phyloP scores from a whole-genome alignment of 2,329 filamentous ascomycete species.

The Hyphodiscus sp. region DNA sequence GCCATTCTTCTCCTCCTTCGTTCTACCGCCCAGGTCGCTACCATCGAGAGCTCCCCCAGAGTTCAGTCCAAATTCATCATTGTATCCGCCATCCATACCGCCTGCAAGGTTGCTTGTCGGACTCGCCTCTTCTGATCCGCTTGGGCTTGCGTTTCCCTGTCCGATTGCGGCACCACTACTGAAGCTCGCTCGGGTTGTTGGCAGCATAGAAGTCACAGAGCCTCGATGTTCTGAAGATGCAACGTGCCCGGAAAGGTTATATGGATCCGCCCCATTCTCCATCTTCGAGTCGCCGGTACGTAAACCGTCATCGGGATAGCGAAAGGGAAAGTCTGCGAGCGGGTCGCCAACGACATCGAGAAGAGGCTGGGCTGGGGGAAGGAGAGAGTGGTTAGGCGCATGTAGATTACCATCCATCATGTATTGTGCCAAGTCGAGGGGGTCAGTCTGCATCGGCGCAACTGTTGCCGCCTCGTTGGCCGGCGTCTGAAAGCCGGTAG shows the following conservation, averaged over 20 bases:
- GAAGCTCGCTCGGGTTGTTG: constrained; percentile 18
- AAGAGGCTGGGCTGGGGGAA: constrained; percentile 19
- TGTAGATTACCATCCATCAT: constrained; percentile 23
- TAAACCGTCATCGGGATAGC: constrained; percentile 38
- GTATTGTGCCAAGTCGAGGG: constrained; percentile 24
- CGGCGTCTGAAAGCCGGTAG: constrained; percentile 12
- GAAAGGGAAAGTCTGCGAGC: constrained; percentile 47
- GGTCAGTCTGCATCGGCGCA: constrained; percentile 17
- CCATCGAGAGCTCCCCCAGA: constrained; percentile 42
- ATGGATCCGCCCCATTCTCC: constrained; percentile 21
- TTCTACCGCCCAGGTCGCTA: constrained; percentile 46
- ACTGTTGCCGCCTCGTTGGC: constrained; percentile 7
- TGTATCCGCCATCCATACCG: constrained; percentile 21
- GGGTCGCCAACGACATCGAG: constrained; percentile 19
- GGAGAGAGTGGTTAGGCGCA: constrained; percentile 13
- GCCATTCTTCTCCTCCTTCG: constrained; percentile 52
- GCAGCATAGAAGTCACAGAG: constrained; percentile 20
- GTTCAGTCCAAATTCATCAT: constrained; percentile 52
- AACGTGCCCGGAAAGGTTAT: constrained; percentile 16
- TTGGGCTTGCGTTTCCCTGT: constrained; percentile 22
- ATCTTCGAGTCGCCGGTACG: constrained; percentile 27
- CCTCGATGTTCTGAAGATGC: constrained; percentile 17
- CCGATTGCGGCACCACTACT: constrained; percentile 14
- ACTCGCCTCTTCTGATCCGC: constrained; percentile 30
- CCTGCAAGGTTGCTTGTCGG: constrained; percentile 25